Percentiles rank a stretch among this genome's conserved stretches.
Evolutionary conservation across 2,329 filamentous ascomycete species (phyloP).

Genomic region (Xylaria sp.): DNA sequence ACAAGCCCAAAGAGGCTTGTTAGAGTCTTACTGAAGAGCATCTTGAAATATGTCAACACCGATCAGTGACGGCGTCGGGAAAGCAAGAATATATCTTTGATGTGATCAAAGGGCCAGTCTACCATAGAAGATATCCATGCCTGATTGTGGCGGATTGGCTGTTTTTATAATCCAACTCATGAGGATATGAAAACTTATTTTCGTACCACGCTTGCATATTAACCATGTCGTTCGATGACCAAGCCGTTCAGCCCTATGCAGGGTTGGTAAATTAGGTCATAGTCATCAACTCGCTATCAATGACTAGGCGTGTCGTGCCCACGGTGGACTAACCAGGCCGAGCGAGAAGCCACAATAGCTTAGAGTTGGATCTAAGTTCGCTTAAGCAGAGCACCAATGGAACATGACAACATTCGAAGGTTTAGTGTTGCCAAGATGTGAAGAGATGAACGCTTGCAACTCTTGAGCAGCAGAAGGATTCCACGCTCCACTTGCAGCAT

Average conservation of each 20-base stretch:
- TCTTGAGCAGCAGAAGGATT: neutral
- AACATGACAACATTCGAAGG: neutral
- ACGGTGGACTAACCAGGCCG: neutral
- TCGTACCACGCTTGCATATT: neutral
- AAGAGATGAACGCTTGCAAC: conserved; percentile 8
- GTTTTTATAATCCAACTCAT: conserved; percentile 1
- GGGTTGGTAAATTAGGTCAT: neutral
- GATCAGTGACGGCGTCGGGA: neutral
- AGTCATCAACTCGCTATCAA: neutral
- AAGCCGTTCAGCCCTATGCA: neutral
- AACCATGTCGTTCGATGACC: neutral
- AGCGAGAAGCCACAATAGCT: neutral
- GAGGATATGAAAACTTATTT: neutral
- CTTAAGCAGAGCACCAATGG: neutral
- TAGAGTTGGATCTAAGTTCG: neutral
- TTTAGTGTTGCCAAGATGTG: conserved; percentile 1
- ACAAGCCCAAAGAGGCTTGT: neutral
- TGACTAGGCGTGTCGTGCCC: neutral
- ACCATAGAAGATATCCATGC: neutral
- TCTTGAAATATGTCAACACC: neutral
- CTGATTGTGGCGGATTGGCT: neutral
- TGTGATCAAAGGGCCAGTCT: neutral
- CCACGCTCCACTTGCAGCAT: neutral
- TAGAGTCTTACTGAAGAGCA: conserved; percentile 8
- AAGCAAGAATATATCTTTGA: neutral